Percentiles rank a stretch among this genome's conserved stretches.
Conservation (phyloP, 768 basidiomycete genomes). For the Xerocomellus intermedius region DNA sequence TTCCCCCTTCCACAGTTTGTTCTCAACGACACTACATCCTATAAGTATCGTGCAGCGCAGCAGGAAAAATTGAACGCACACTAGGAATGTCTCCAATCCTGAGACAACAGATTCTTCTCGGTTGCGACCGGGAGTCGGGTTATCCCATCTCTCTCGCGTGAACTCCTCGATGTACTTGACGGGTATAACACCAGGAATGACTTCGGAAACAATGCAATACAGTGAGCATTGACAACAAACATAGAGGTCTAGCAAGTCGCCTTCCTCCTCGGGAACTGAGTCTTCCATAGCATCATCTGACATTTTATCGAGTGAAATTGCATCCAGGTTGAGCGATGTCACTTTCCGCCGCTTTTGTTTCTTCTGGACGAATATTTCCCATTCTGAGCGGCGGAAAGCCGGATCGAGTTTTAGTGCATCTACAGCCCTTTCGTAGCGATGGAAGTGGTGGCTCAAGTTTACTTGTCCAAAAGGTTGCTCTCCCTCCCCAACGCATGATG, state of each 20-base stretch:
- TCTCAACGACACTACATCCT: constrained; percentile 62
- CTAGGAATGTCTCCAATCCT: constrained; percentile 64
- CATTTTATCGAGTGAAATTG: constrained; percentile 20
- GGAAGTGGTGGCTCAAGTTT: constrained; percentile 81
- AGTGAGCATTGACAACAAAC: constrained; percentile 83
- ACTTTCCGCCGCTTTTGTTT: constrained; percentile 58
- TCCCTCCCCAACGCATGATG: constrained; percentile 53
- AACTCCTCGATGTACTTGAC: constrained; percentile 61
- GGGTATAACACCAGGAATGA: constrained; percentile 74
- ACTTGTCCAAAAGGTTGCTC: constrained; percentile 43
- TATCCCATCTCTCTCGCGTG: constrained; percentile 54
- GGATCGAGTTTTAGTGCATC: constrained; percentile 67
- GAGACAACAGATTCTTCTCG: constrained; percentile 53
- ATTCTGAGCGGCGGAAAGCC: constrained; percentile 55
- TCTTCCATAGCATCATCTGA: constrained; percentile 35
- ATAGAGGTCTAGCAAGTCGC: constrained; percentile 70
- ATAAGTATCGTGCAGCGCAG: not conserved
- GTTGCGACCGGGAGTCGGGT: constrained; percentile 56
- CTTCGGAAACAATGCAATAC: constrained; percentile 65
- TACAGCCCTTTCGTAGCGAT: constrained; percentile 67
- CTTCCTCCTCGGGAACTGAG: constrained; percentile 36
- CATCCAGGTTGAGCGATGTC: constrained; percentile 37
- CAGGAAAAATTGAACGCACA: constrained; percentile 43
- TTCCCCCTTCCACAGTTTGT: constrained; percentile 72
- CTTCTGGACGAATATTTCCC: constrained; percentile 50